These are phyloP conservation scores for Penicillium sp. DNA, from an alignment of 2,329 filamentous ascomycete species.

Conservation along the genomic window DNA sequence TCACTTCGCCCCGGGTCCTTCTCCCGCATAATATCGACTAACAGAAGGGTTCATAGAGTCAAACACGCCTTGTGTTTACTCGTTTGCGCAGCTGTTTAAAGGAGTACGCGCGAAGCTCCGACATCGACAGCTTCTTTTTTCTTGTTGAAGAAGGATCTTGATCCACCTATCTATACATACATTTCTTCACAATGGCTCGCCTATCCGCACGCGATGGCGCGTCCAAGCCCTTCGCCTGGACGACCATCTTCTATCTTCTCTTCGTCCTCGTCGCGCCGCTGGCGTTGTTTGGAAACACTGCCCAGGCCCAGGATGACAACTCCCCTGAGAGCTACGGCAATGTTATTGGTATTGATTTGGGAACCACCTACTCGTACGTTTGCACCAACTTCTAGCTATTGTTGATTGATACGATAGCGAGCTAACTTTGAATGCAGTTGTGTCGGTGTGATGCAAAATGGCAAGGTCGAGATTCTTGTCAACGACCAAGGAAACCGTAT, in stretches of 20 bases:
- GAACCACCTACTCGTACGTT: slow-evolving; percentile 69
- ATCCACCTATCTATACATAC: slow-evolving; percentile 16
- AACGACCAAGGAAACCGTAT: slow-evolving; percentile 98
- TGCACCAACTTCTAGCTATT: not conserved
- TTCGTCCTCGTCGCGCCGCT: slow-evolving; percentile 82
- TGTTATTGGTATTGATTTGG: slow-evolving; percentile 93
- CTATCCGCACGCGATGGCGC: slow-evolving; percentile 58
- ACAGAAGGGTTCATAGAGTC: slow-evolving; percentile 21
- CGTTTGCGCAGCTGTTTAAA: slow-evolving; percentile 12
- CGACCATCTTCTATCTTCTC: slow-evolving; percentile 85
- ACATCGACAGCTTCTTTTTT: slow-evolving; percentile 14
- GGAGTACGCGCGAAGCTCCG: slow-evolving; percentile 7
- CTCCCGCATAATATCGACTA: slow-evolving; percentile 13
- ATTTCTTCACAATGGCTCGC: slow-evolving; percentile 53
- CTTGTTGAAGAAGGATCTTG: slow-evolving; percentile 13
- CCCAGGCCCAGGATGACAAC: slow-evolving; percentile 70
- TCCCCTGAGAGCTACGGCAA: slow-evolving; percentile 75
- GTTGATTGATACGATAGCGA: not conserved
- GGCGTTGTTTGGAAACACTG: slow-evolving; percentile 70
- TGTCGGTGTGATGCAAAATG: slow-evolving; percentile 93
- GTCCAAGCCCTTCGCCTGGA: slow-evolving; percentile 74
- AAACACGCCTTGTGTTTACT: slow-evolving; percentile 16
- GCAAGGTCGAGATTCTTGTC: slow-evolving; percentile 91
- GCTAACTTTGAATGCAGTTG: slow-evolving; percentile 60
- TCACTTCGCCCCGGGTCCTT: slow-evolving; percentile 20